Evolutionary conservation across 1,284 basidiomycete species (phyloP).

Genomic region (Paramarasmius palmivorus): DNA sequence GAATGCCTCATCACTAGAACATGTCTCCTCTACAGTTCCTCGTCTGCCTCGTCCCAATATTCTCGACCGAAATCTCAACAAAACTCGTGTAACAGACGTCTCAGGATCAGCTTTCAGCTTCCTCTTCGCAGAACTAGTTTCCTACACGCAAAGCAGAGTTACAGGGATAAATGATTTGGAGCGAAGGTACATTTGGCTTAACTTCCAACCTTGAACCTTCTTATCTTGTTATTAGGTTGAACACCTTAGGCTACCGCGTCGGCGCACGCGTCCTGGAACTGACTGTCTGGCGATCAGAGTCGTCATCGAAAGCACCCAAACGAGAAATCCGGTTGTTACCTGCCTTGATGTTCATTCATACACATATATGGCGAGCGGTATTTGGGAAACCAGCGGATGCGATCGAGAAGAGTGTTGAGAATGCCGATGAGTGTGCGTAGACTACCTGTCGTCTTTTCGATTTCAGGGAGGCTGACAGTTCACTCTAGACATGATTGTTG

Average conservation of each 20-base stretch:
- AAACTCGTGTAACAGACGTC: conserved; percentile 79
- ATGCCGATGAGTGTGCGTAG: conserved; percentile 88
- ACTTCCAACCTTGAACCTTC: conserved; percentile 15
- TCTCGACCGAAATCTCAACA: conserved; percentile 85
- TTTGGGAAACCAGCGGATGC: conserved; percentile 94
- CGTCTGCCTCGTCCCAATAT: conserved; percentile 55
- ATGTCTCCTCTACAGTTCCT: conserved; percentile 1
- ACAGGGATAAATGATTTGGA: conserved; percentile 95
- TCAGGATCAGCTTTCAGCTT: conserved; percentile 84
- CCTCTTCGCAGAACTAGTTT: conserved; percentile 88
- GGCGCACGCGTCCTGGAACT: conserved; percentile 83
- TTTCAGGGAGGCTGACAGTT: conserved; percentile 6
- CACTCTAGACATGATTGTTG: conserved; percentile 93
- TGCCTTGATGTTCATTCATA: conserved; percentile 89
- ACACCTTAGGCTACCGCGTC: conserved; percentile 88
- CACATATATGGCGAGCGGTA: conserved; percentile 91
- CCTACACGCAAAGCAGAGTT: conserved; percentile 95
- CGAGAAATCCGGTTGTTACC: conserved; percentile 88
- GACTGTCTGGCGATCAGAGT: conserved; percentile 72
- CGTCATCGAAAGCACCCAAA: conserved; percentile 77
- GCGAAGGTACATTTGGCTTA: conserved; percentile 49
- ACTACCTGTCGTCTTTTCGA: conserved; percentile 7
- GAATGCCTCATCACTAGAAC: conserved; percentile 1
- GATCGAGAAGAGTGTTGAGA: conserved; percentile 94
- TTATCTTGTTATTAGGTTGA: conserved; percentile 57